Evolutionary conservation across 345 rosid species (phyloP).

Genomic region (Linum lewisii): DNA sequence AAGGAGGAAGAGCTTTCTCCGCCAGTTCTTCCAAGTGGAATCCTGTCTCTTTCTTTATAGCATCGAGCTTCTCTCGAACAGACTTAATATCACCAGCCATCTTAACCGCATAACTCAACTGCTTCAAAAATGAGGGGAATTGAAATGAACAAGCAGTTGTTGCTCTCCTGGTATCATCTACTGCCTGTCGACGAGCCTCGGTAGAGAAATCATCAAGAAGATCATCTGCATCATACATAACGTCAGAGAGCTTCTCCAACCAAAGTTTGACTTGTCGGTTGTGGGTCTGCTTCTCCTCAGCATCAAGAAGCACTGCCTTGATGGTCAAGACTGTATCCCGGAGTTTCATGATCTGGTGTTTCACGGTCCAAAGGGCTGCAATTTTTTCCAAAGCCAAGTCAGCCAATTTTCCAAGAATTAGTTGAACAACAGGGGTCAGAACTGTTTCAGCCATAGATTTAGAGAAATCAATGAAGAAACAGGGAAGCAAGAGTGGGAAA

Average conservation of each 20-base stretch:
- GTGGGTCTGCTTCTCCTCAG: slow-evolving; percentile 12
- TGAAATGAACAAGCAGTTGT: background rate
- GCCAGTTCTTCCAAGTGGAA: slow-evolving; percentile 9
- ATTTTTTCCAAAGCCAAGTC: background rate
- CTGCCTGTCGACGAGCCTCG: slow-evolving; percentile 2
- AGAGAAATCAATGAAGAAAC: background rate
- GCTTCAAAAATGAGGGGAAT: background rate
- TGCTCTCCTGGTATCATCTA: slow-evolving; percentile 1
- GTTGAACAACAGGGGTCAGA: background rate
- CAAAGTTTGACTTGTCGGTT: slow-evolving; percentile 8
- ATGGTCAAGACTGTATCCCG: background rate
- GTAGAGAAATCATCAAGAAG: slow-evolving; percentile 17
- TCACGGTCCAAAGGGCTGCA: background rate
- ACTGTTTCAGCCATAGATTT: background rate
- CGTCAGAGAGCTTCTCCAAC: slow-evolving; percentile 17
- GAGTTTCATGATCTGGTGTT: background rate
- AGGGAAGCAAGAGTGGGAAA: background rate
- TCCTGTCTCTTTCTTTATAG: slow-evolving; percentile 7
- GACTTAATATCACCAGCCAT: slow-evolving; percentile 10
- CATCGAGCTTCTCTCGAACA: slow-evolving; percentile 14
- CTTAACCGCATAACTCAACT: background rate
- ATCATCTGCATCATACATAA: slow-evolving; percentile 17
- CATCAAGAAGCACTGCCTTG: slow-evolving; percentile 20
- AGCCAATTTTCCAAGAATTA: background rate
- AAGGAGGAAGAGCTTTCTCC: slow-evolving; percentile 10